Conservation (phyloP, 2,329 filamentous ascomycete genomes). For the Fusarium nelsonii region DNA sequence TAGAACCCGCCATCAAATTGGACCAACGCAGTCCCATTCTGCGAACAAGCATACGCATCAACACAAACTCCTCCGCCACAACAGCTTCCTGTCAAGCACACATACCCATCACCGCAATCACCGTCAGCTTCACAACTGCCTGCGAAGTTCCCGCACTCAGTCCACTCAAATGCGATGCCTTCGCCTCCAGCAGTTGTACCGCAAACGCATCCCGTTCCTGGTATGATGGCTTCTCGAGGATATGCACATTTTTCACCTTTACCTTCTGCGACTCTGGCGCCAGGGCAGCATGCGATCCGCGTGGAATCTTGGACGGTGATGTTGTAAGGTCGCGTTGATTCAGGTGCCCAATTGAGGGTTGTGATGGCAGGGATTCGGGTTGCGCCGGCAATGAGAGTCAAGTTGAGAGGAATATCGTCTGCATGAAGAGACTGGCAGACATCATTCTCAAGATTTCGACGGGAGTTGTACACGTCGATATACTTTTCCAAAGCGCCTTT, state of each 20-base stretch:
- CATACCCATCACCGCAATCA: conserved; percentile 42
- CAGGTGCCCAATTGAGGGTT: conserved; percentile 49
- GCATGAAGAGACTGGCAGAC: conserved; percentile 53
- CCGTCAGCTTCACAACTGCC: conserved; percentile 47
- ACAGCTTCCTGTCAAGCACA: conserved; percentile 54
- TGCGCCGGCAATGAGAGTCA: conserved; percentile 52
- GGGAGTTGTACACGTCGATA: conserved; percentile 50
- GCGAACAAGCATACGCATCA: conserved; percentile 54
- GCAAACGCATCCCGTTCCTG: conserved; percentile 52
- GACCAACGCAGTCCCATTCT: conserved; percentile 50
- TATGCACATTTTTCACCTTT: conserved; percentile 48
- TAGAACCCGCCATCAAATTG: conserved; percentile 36
- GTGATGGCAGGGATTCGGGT: conserved; percentile 48
- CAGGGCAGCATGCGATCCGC: conserved; percentile 52
- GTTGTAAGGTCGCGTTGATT: conserved; percentile 45
- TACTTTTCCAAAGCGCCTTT: conserved; percentile 49
- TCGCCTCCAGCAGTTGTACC: conserved; percentile 47
- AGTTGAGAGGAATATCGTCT: conserved; percentile 49
- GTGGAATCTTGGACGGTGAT: conserved; percentile 53
- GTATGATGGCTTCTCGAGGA: conserved; percentile 49
- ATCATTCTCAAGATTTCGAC: conserved; percentile 50
- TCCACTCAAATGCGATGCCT: conserved; percentile 51
- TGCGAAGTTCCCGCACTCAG: conserved; percentile 53
- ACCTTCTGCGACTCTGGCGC: conserved; percentile 42
- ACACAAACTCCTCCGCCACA: conserved; percentile 54